phyloP scores from a whole-genome alignment of 2,329 filamentous ascomycete genomes.

The Elsinoe necatrix region DNA sequence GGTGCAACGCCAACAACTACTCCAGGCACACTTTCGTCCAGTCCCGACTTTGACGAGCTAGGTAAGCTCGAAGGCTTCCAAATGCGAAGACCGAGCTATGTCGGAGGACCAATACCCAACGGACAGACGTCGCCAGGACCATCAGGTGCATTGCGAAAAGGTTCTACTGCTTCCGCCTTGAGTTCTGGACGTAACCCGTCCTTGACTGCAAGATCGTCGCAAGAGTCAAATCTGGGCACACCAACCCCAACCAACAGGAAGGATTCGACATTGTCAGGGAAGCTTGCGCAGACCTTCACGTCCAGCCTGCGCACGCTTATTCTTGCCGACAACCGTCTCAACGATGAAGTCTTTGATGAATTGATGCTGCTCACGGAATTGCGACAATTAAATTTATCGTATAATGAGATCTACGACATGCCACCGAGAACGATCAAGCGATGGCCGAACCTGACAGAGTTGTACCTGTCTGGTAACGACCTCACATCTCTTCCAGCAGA shows the following conservation, averaged over 20 bases:
- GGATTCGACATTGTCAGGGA: slow-evolving; percentile 77
- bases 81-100: slow-evolving; percentile 71
- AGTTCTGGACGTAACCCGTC: slow-evolving; percentile 68
- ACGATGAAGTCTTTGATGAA: slow-evolving; percentile 93
- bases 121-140: slow-evolving; percentile 26
- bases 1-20: slow-evolving; percentile 40
- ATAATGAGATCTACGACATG: slow-evolving; percentile 89
- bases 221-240: slow-evolving; percentile 41
- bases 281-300: slow-evolving; percentile 78
- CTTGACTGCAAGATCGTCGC: slow-evolving; percentile 57
- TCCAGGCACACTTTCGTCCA: slow-evolving; percentile 35
- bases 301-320: slow-evolving; percentile 75
- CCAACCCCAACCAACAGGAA: slow-evolving; percentile 60
- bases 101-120: slow-evolving; percentile 48
- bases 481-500: slow-evolving; percentile 85
- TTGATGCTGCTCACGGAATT: slow-evolving; percentile 74
- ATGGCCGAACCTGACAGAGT: slow-evolving; percentile 82
- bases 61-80: slow-evolving; percentile 55
- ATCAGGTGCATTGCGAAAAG: slow-evolving; percentile 30
- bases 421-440: slow-evolving; percentile 78
- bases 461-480: slow-evolving; percentile 93
- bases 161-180: slow-evolving; percentile 76
- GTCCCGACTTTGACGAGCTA: slow-evolving; percentile 71
- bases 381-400: slow-evolving; percentile 83
- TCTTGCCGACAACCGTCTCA: slow-evolving; percentile 85